Evolutionary conservation across 1,284 basidiomycete species (phyloP).

Genomic region (Pseudozyma flocculosa): DNA sequence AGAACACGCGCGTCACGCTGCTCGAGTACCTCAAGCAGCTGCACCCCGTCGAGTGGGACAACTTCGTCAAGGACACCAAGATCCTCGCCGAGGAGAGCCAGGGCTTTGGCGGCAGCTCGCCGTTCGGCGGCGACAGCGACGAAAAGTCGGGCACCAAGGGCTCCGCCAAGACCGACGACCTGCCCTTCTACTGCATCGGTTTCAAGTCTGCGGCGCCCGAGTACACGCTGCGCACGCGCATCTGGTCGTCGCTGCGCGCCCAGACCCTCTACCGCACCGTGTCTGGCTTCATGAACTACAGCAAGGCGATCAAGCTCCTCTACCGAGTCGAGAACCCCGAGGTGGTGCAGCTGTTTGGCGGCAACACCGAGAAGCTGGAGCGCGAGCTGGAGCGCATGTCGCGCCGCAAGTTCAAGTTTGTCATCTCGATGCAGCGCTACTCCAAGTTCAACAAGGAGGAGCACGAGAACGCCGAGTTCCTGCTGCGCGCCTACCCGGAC

Average conservation of each 20-base stretch:
- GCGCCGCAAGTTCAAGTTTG: conserved; percentile 96
- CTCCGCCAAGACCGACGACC: conserved; percentile 70
- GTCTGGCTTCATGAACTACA: conserved; percentile 99
- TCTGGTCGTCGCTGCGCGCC: conserved; percentile 96
- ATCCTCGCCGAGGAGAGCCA: conserved; percentile 94
- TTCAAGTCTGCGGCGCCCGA: conserved; percentile 99
- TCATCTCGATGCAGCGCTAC: conserved; percentile 99
- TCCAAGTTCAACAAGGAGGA: conserved; percentile 99
- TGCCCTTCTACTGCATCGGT: conserved; percentile 98
- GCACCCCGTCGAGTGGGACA: conserved; percentile 98
- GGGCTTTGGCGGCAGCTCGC: conserved; percentile 73
- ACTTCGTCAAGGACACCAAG: conserved; percentile 99
- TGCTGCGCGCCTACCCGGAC: conserved; percentile 97
- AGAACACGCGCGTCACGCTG: conserved; percentile 57
- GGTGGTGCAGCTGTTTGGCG: conserved; percentile 93
- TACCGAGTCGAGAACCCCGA: conserved; percentile 99
- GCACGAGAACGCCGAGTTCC: conserved; percentile 96
- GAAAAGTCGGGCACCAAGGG: conserved; percentile 47
- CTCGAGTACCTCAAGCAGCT: conserved; percentile 83
- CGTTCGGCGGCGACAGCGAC: conserved; percentile 68
- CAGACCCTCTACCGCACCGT: conserved; percentile 98
- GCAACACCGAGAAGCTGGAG: conserved; percentile 95
- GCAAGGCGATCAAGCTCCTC: conserved; percentile 98
- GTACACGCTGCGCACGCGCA: conserved; percentile 95
- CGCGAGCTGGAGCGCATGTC: conserved; percentile 97